Percentiles rank a stretch among this genome's conserved stretches.
Conservation (phyloP, 352 stramenopile genomes). For the Pythium plurisporium region DNA sequence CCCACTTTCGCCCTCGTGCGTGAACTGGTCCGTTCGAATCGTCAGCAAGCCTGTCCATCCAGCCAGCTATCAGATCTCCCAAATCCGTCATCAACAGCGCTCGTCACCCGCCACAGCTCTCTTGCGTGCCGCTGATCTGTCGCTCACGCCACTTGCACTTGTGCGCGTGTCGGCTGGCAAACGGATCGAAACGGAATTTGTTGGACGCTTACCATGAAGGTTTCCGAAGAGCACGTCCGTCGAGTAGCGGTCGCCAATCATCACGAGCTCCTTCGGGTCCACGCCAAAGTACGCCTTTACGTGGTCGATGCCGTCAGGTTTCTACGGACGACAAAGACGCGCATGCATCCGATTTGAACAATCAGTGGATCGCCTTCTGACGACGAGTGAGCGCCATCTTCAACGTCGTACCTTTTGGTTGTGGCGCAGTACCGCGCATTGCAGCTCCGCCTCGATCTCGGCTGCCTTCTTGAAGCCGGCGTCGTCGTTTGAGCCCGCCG, state of each 20-base stretch:
- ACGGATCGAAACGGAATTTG: too few species aligned
- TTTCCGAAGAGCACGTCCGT: conserved; percentile 98
- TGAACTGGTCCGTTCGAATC: conserved; percentile 91
- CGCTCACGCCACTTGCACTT: too few species aligned
- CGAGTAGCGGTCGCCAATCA: conserved; percentile 96
- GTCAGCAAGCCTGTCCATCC: conserved; percentile 88
- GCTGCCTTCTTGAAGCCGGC: conserved; percentile 69
- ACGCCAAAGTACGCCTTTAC: conserved; percentile 84
- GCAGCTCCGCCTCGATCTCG: conserved; percentile 74
- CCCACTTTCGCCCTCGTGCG: conserved; percentile 49
- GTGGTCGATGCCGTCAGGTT: conserved; percentile 89
- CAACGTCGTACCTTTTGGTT: conserved; percentile 76
- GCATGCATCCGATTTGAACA: too few species aligned
- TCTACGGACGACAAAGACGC: conserved; percentile 35
- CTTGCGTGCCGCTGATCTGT: too few species aligned
- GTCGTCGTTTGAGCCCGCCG: conserved; percentile 92
- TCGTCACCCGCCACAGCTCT: not conserved
- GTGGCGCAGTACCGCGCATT: conserved; percentile 89
- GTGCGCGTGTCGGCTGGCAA: too few species aligned
- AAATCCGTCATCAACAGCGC: too few species aligned
- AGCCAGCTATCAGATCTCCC: too few species aligned
- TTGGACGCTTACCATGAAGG: conserved; percentile 61
- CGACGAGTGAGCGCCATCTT: not conserved
- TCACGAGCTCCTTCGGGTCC: conserved; percentile 82
- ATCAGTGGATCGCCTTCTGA: not conserved